These are phyloP conservation scores for Trichoderma koningii DNA, from an alignment of 2,329 filamentous ascomycete species.

Conservation along the genomic window DNA sequence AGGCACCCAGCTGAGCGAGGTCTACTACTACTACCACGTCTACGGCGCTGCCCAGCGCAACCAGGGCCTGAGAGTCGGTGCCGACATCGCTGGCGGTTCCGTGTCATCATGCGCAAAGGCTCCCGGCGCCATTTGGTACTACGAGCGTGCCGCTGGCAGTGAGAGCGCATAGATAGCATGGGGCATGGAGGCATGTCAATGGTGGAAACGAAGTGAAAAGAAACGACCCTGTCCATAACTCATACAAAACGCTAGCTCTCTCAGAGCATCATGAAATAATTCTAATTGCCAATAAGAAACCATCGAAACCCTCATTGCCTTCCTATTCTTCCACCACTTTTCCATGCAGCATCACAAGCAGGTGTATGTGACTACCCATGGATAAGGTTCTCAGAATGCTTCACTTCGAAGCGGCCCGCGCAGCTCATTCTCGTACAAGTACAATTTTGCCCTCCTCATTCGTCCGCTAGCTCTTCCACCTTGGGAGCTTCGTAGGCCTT, in stretches of 20 bases:
- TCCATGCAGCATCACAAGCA: background rate
- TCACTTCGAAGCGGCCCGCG: background rate
- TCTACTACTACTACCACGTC: conserved; percentile 68
- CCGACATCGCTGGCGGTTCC: conserved; percentile 50
- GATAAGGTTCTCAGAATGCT: background rate
- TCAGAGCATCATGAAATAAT: conserved; percentile 14
- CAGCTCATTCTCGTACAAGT: conserved; percentile 15
- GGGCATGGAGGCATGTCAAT: background rate
- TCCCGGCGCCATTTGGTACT: conserved; percentile 56
- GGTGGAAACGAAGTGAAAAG: background rate
- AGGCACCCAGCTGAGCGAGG: conserved; percentile 59
- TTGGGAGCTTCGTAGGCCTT: conserved; percentile 53
- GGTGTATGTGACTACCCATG: background rate
- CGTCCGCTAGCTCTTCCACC: conserved; percentile 55
- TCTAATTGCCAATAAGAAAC: conserved; percentile 12
- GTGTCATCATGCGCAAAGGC: conserved; percentile 58
- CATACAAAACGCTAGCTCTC: conserved; percentile 16
- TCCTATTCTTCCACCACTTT: background rate
- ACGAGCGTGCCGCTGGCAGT: conserved; percentile 47
- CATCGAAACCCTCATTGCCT: conserved; percentile 5
- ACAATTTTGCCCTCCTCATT: conserved; percentile 44
- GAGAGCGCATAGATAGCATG: conserved; percentile 27
- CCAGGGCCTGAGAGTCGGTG: conserved; percentile 47
- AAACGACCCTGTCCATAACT: conserved; percentile 13
- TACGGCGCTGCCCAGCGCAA: conserved; percentile 58